Conservation (phyloP, 306 rosid species). For the Mimosa pudica region DNA sequence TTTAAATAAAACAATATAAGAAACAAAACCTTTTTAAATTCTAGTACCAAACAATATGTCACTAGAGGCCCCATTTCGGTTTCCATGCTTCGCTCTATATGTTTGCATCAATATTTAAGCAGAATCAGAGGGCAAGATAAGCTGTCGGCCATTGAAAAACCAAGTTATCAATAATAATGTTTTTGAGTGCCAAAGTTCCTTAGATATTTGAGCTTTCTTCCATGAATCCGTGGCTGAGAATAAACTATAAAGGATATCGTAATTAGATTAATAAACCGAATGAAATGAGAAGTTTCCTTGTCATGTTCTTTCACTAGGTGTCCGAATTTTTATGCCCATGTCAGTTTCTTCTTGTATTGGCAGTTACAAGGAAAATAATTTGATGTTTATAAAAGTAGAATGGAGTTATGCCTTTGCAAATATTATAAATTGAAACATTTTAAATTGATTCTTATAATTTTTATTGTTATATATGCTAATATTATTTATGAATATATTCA, state of each 20-base stretch:
- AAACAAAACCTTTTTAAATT: not conserved
- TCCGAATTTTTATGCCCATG: conserved; percentile 22
- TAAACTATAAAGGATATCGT: conserved; percentile 34
- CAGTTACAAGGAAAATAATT: not conserved
- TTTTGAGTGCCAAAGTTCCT: conserved; percentile 29
- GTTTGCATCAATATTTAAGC: conserved; percentile 56
- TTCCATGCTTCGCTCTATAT: conserved; percentile 45
- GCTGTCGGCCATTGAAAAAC: conserved; percentile 73
- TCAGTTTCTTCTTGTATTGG: not conserved
- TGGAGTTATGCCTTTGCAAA: not conserved
- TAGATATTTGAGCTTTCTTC: conserved; percentile 48
- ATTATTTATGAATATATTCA: not conserved
- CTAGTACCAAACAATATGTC: conserved; percentile 40
- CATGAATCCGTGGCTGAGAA: conserved; percentile 38
- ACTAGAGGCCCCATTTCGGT: conserved; percentile 41
- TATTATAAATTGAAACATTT: not conserved
- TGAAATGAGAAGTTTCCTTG: conserved; percentile 36
- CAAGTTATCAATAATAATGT: conserved; percentile 14
- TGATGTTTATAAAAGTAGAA: not conserved
- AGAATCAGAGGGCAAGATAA: conserved; percentile 67
- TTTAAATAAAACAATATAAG: no score
- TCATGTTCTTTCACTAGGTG: conserved; percentile 35
- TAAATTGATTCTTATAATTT: not conserved
- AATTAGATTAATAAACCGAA: conserved; percentile 12
- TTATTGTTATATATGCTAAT: not conserved